Evolutionary conservation across 352 stramenopile genomes (phyloP), one percentile per base, ranked within the genome.

Genomic region (Globisporangium yorkense): DNA sequence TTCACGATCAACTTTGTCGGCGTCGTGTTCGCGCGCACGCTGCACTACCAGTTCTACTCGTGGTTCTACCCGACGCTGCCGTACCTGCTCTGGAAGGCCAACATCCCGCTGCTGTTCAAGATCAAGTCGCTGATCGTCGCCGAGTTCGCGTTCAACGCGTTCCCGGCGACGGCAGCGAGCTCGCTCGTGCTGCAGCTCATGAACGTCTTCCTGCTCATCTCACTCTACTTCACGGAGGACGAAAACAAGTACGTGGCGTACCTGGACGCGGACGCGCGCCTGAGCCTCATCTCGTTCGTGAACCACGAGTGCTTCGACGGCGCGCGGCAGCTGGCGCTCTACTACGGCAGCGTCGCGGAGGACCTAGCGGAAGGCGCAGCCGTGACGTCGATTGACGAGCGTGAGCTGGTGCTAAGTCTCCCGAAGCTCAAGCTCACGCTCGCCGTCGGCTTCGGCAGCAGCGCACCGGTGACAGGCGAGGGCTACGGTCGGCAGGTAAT

Each of bases 1-100:
- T 97, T 97, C 51, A 71, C 73, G 15, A 89, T 90, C 65, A 99
- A 99, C 73, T 99, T 98, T 71, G 80, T 99, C 49, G 97, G 97
- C 51, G 96, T 99, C 52, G 89, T 83, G 50, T 99, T 98, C 72
- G 85, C 94, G 37, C 80, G 97, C 40, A 98, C 94, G 44, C 67
- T 99, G 62, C 97, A 99, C 77, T 99, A 99, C 78, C 97, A 99
- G 77, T 98, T 99, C 64, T 98, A 97, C 69, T 74, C 77, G 29
- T 98, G 94, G 94, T 99, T 98, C 74, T 98, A 97, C 69, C 84
- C 96, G 57, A 95, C 95, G 27, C 62, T 99, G 37, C 94, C 96
- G 16, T 97, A 98, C 58, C 57, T 99, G 62, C 67, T 98, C 7
- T 98, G 87, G 87, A 87, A 92, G 62, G 92, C 86, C 13, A 80